These are phyloP conservation scores for Rubia peregrina DNA, from an alignment of 305 asterid species.

Conservation along the genomic window DNA sequence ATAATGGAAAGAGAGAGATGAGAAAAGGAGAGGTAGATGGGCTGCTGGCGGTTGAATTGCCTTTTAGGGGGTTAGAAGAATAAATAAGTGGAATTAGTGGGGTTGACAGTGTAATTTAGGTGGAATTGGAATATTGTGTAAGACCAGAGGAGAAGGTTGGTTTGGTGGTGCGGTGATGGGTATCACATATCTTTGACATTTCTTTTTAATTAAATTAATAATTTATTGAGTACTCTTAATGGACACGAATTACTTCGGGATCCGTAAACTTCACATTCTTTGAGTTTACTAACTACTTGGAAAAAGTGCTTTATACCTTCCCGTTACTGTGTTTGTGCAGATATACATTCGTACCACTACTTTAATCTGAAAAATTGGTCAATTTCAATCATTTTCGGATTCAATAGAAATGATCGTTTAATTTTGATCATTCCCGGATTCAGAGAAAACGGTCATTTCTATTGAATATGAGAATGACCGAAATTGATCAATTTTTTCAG, in stretches of 20 bases:
- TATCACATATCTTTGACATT: neutral
- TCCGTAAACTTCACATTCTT: neutral
- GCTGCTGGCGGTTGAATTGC: constrained; percentile 7
- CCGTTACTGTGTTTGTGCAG: too few relatives aligned
- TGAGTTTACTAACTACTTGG: neutral
- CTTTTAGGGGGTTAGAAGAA: neutral
- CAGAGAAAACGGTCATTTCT: too few relatives aligned
- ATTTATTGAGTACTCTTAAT: neutral
- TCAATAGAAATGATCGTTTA: too few relatives aligned
- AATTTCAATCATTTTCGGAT: too few relatives aligned
- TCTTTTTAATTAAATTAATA: neutral
- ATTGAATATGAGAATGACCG: too few relatives aligned
- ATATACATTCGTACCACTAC: too few relatives aligned
- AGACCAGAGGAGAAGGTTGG: neutral
- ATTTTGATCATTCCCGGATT: too few relatives aligned
- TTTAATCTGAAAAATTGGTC: too few relatives aligned
- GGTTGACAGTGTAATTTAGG: constrained; percentile 7
- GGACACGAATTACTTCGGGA: neutral
- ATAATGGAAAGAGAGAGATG: neutral
- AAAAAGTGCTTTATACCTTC: too few relatives aligned
- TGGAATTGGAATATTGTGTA: constrained; percentile 9
- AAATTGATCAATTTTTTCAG: too few relatives aligned
- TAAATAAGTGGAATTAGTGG: neutral
- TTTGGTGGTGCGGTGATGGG: neutral
- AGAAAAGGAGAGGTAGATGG: constrained; percentile 4